These are phyloP conservation scores for Hyaloscypha variabilis DNA, from an alignment of 495 filamentous ascomycete species.

Conservation along the genomic window DNA sequence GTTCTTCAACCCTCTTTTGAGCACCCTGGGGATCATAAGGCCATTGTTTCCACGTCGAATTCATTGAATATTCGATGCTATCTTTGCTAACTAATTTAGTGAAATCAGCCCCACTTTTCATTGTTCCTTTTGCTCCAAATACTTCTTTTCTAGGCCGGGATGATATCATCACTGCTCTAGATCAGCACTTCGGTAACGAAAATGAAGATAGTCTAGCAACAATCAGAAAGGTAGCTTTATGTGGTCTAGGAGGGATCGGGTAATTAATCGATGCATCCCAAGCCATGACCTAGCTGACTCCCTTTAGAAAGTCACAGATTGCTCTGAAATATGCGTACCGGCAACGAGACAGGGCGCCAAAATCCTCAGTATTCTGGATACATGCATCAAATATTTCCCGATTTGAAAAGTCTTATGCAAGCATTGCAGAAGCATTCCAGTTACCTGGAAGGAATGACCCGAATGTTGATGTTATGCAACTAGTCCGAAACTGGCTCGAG, in stretches of 20 bases:
- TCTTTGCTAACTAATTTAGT: not conserved
- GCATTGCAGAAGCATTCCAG: slow-evolving; percentile 36
- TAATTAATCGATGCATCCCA: slow-evolving; percentile 22
- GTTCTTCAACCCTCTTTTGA: not conserved
- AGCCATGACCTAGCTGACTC: slow-evolving; percentile 6
- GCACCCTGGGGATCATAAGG: not conserved
- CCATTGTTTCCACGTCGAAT: not conserved
- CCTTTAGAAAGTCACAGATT: slow-evolving; percentile 47
- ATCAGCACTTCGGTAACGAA: slow-evolving; percentile 21
- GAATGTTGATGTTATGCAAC: slow-evolving; percentile 30
- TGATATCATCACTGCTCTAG: slow-evolving; percentile 37
- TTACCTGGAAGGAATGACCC: slow-evolving; percentile 26
- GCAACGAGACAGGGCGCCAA: slow-evolving; percentile 33
- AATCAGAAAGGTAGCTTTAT: not conserved
- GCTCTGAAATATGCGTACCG: slow-evolving; percentile 50
- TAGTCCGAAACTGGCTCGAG: slow-evolving; percentile 42
- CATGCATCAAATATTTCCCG: slow-evolving; percentile 32
- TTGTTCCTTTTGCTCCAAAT: slow-evolving; percentile 39
- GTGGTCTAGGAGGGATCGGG: slow-evolving; percentile 50
- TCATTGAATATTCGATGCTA: not conserved
- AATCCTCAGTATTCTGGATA: slow-evolving; percentile 42
- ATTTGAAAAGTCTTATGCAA: slow-evolving; percentile 42
- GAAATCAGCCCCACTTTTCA: slow-evolving; percentile 4
- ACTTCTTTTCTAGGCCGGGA: slow-evolving; percentile 43
- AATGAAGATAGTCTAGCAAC: not conserved